Conservation (phyloP, 2,329 filamentous ascomycete genomes). For the Geosmithia flava region DNA sequence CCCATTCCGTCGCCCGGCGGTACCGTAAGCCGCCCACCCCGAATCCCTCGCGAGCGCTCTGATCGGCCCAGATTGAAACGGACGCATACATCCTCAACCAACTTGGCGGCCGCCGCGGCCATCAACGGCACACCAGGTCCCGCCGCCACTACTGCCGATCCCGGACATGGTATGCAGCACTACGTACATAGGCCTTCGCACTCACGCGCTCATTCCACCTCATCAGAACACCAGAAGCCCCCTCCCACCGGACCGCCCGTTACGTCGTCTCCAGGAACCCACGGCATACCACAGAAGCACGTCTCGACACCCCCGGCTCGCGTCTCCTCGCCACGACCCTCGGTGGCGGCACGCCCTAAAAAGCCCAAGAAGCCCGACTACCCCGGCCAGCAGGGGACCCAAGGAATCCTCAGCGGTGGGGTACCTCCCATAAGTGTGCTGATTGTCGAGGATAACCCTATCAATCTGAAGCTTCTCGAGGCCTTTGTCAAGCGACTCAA, state of each 20-base stretch:
- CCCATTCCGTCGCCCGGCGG: slow-evolving; percentile 74
- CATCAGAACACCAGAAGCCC: slow-evolving; percentile 36
- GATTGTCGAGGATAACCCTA: slow-evolving; percentile 97
- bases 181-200: slow-evolving; percentile 27
- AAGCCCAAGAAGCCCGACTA: slow-evolving; percentile 41
- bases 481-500: slow-evolving; percentile 94
- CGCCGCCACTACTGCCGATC: slow-evolving; percentile 17
- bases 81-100: slow-evolving; percentile 74
- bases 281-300: slow-evolving; percentile 21
- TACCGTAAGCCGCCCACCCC: slow-evolving; percentile 37
- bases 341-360: slow-evolving; percentile 23
- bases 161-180: slow-evolving; percentile 20
- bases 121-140: slow-evolving; percentile 30
- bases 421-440: slow-evolving; percentile 95
- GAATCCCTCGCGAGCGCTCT: slow-evolving; percentile 37
- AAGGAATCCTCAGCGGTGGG: slow-evolving; percentile 62
- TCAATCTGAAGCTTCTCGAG: slow-evolving; percentile 87
- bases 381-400: slow-evolving; percentile 26
- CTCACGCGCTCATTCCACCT: slow-evolving; percentile 46
- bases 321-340: slow-evolving; percentile 33
- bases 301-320: slow-evolving; percentile 41
- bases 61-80: slow-evolving; percentile 50
- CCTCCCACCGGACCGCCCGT: slow-evolving; percentile 34
- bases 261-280: slow-evolving; percentile 40
- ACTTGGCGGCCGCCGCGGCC: slow-evolving; percentile 30